These are phyloP conservation scores for Pythium oligandrum DNA, from an alignment of 352 stramenopile species.

Conservation along the genomic window DNA sequence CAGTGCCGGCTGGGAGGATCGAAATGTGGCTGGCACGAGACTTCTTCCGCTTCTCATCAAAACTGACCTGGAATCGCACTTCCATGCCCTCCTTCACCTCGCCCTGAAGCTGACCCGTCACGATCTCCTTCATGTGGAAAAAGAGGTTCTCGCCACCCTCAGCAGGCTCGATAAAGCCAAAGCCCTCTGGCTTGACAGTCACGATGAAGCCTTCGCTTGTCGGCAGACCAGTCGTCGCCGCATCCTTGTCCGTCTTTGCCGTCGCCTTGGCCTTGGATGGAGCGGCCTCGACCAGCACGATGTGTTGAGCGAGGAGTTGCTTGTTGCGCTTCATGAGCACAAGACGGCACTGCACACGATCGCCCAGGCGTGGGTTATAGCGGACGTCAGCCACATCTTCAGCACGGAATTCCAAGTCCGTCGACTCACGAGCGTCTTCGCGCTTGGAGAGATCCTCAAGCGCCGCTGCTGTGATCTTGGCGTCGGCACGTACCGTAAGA, in stretches of 20 bases:
- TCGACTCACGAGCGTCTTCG: not conserved
- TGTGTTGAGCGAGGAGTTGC: slow-evolving; percentile 47
- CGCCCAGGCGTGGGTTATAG: slow-evolving; percentile 58
- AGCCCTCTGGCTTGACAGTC: slow-evolving; percentile 58
- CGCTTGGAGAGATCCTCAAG: not conserved
- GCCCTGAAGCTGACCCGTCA: slow-evolving; percentile 36
- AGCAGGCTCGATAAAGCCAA: slow-evolving; percentile 71
- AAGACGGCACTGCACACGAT: slow-evolving; percentile 61
- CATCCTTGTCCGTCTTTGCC: slow-evolving; percentile 14
- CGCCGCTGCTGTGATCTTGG: slow-evolving; percentile 15
- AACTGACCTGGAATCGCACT: slow-evolving; percentile 49
- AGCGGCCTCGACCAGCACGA: slow-evolving; percentile 37
- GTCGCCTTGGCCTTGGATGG: slow-evolving; percentile 14
- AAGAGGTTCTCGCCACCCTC: slow-evolving; percentile 61
- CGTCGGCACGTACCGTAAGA: slow-evolving; percentile 28
- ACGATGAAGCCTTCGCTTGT: slow-evolving; percentile 60
- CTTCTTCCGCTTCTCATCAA: slow-evolving; percentile 78
- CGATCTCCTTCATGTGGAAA: slow-evolving; percentile 78
- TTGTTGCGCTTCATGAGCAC: slow-evolving; percentile 61
- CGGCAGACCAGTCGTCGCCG: slow-evolving; percentile 4
- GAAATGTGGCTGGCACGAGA: slow-evolving; percentile 39
- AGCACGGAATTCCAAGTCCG: slow-evolving; percentile 38
- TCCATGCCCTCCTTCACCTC: slow-evolving; percentile 72
- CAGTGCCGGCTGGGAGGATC: slow-evolving; percentile 51
- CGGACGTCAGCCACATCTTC: slow-evolving; percentile 63